These are phyloP conservation scores for Geopyxis carbonaria DNA, from an alignment of 495 filamentous ascomycete species.

Conservation along the genomic window DNA sequence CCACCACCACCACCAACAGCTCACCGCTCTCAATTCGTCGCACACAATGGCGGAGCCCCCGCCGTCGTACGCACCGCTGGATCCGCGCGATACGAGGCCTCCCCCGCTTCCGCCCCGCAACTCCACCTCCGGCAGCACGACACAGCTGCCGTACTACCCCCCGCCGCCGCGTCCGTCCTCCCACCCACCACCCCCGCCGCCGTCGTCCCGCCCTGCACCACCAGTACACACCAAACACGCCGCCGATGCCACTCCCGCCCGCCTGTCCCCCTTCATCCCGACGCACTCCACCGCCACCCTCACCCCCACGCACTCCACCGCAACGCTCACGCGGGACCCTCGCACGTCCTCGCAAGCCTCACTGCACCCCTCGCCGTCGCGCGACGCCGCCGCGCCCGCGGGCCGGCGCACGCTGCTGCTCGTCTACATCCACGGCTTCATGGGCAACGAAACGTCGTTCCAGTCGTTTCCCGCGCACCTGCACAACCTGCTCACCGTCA, in stretches of 20 bases:
- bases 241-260: background rate
- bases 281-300: background rate
- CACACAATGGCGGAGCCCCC: background rate
- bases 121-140: background rate
- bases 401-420: slow-evolving; percentile 47
- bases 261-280: background rate
- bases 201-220: background rate
- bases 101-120: slow-evolving; percentile 3
- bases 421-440: slow-evolving; percentile 84
- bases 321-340: slow-evolving; percentile 2
- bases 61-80: background rate
- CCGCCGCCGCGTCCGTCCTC: background rate
- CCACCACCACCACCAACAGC: no score
- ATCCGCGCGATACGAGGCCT: background rate
- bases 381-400: background rate
- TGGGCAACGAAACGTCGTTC: slow-evolving; percentile 79
- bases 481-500: slow-evolving; percentile 54
- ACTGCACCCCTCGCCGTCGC: background rate
- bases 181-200: background rate
- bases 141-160: background rate
- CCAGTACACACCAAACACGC: no score
- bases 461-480: slow-evolving; percentile 75
- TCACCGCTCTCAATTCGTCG: no score
- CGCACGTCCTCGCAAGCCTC: slow-evolving; percentile 5
- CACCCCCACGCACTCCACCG: background rate